These are phyloP conservation scores for Aspergillus japonicus DNA, from an alignment of 2,329 filamentous ascomycete species.

Conservation along the genomic window DNA sequence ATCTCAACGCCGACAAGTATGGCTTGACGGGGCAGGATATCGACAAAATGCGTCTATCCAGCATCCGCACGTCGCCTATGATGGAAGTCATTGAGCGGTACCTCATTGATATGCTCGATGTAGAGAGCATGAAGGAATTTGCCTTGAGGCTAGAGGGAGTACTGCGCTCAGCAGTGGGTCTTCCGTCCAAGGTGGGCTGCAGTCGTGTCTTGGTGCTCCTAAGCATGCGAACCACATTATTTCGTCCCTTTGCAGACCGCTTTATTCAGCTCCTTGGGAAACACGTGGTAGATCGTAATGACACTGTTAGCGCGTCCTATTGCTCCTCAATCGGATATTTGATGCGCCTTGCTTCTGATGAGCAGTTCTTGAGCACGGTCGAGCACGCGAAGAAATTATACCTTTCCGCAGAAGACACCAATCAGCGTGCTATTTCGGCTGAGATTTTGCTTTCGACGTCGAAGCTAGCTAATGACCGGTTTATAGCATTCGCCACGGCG, in stretches of 20 bases:
- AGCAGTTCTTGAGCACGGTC: slow-evolving; percentile 56
- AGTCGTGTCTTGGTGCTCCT: slow-evolving; percentile 81
- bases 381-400: slow-evolving; percentile 67
- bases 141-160: slow-evolving; percentile 70
- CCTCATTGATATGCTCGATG: slow-evolving; percentile 74
- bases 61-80: slow-evolving; percentile 81
- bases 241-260: slow-evolving; percentile 70
- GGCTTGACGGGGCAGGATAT: slow-evolving; percentile 86
- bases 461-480: slow-evolving; percentile 85
- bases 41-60: slow-evolving; percentile 78
- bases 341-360: slow-evolving; percentile 62
- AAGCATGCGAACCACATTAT: slow-evolving; percentile 71
- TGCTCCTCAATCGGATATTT: slow-evolving; percentile 84
- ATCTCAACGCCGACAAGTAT: slow-evolving; percentile 80
- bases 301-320: slow-evolving; percentile 88
- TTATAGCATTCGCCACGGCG: slow-evolving; percentile 70
- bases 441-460: slow-evolving; percentile 81
- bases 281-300: slow-evolving; percentile 84
- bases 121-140: slow-evolving; percentile 70
- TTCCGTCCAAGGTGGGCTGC: slow-evolving; percentile 92
- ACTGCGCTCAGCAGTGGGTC: slow-evolving; percentile 81
- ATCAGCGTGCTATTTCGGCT: slow-evolving; percentile 70
- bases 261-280: slow-evolving; percentile 79
- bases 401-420: slow-evolving; percentile 76
- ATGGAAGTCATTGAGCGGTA: slow-evolving; percentile 90